These are phyloP conservation scores for Candida endomychidarum DNA, from an alignment of 805 yeast species.

Conservation along the genomic window DNA sequence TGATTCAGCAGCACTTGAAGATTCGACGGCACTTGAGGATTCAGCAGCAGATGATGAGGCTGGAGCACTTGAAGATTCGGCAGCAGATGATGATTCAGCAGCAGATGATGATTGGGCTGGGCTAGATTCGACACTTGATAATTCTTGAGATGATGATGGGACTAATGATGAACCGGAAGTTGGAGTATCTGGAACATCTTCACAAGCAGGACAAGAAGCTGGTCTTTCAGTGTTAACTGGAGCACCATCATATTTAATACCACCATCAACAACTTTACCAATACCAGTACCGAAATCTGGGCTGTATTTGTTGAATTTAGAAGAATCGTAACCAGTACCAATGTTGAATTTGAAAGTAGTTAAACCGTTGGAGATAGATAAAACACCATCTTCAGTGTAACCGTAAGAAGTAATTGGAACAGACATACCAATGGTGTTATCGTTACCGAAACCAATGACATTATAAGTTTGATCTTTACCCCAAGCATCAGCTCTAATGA, in stretches of 20 bases:
- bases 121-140: too few relatives aligned
- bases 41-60: slow-evolving; percentile 6
- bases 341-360: slow-evolving; percentile 18
- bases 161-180: slow-evolving; percentile 13
- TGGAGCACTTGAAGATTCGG: background rate
- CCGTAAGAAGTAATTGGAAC: slow-evolving; percentile 14
- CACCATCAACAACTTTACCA: slow-evolving; percentile 22
- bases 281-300: slow-evolving; percentile 20
- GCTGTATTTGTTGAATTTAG: slow-evolving; percentile 15
- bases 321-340: slow-evolving; percentile 24
- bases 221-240: slow-evolving; percentile 23
- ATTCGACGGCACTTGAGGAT: background rate
- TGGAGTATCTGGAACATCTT: slow-evolving; percentile 17
- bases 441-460: slow-evolving; percentile 29
- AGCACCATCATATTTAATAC: slow-evolving; percentile 18
- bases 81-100: slow-evolving; percentile 2
- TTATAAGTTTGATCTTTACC: slow-evolving; percentile 20
- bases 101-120: slow-evolving; percentile 3
- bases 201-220: slow-evolving; percentile 21
- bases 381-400: slow-evolving; percentile 15
- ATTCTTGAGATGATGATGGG: slow-evolving; percentile 7
- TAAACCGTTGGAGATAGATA: slow-evolving; percentile 14
- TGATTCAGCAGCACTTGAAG: slow-evolving; percentile 9
- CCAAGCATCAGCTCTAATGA: slow-evolving; percentile 18
- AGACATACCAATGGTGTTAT: slow-evolving; percentile 27